Base-by-base conservation (phyloP, 352 stramenopile genomes). In the Phytophthora cryptogea region DNA sequence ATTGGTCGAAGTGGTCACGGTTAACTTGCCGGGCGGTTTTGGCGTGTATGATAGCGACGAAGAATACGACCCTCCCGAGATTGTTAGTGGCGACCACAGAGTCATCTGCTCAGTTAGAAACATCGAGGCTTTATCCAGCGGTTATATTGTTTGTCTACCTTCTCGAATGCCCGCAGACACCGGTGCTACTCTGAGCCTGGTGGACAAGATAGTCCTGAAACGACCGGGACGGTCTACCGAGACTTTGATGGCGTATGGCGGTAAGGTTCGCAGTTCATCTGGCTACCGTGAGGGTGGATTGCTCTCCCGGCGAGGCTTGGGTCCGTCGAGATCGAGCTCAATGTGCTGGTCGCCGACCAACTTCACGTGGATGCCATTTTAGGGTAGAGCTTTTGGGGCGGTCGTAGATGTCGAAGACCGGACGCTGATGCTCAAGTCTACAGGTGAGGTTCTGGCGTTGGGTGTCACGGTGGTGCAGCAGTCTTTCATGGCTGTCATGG, bases 401-500 rank as follows among this genome's bases (percentile, higher is more conserved):
- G 46, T 58, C 3, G 53, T 58, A 14, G 56, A 64, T 26, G 56
- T 64, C 0, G 47, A 32, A 1, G 47, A 56, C 0, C 30, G 41
- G 10, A 47, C 5, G 11, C 33, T 58, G 47, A 39, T 2, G 8
- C 16, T 64, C 0, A 57, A 64, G 10, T 3, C 23, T 13, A 43
- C 46, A 0, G 31, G 11, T 2, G 55, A 57, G 5, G 40, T 42
- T 11, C 23, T 57, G 2, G 0, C 8, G 8, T n/a, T 63, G 20
- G 55, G 55, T 9, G 13, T 45, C 9, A 47, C 47, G 0, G 40
- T 51, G 0, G 55, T 63, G 13, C 44, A 57, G 0, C 39, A 52
- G 8, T 31, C 55, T 0, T 63, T 42, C 13, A 33, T 53, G 30
- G 20, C 45, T 13, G 41, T 8, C 0, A 45, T 51, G 46, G 8